These are phyloP conservation scores for Mycena olivaceomarginata DNA, from an alignment of 768 basidiomycete species.

Conservation along the genomic window DNA sequence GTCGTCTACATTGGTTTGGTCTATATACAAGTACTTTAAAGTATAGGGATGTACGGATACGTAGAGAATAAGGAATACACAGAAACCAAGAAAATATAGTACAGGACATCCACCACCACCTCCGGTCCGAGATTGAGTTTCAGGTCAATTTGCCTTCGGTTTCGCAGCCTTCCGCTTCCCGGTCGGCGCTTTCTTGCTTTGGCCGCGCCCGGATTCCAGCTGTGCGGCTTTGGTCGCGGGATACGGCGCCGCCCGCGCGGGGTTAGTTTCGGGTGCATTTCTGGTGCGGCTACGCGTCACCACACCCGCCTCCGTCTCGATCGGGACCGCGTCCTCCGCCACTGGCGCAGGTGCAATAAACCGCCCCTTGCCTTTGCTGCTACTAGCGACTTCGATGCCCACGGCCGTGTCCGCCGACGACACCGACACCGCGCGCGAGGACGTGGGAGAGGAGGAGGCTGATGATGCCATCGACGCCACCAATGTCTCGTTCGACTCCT, in stretches of 20 bases:
- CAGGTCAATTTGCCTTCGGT: slow-evolving; percentile 35
- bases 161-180: slow-evolving; percentile 55
- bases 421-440: slow-evolving; percentile 62
- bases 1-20: slow-evolving; percentile 3
- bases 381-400: slow-evolving; percentile 46
- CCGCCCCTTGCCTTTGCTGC: slow-evolving; percentile 41
- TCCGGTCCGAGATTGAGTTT: neutral
- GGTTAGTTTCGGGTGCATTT: neutral
- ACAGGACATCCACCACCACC: neutral
- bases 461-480: slow-evolving; percentile 32
- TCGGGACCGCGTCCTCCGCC: slow-evolving; percentile 31
- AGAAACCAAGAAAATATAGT: slow-evolving; percentile 22
- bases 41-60: slow-evolving; percentile 8
- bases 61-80: slow-evolving; percentile 4
- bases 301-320: slow-evolving; percentile 29
- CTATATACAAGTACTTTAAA: slow-evolving; percentile 14
- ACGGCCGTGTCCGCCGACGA: slow-evolving; percentile 61
- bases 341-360: slow-evolving; percentile 29
- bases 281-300: slow-evolving; percentile 40
- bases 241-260: slow-evolving; percentile 24
- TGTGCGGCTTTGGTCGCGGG: slow-evolving; percentile 27
- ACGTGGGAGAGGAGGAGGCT: neutral
- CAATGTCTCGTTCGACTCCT: slow-evolving; percentile 39
- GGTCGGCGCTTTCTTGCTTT: slow-evolving; percentile 34
- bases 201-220: slow-evolving; percentile 33